A percentile compares a stretch with the other conserved stretches of the same genome.
These are phyloP conservation scores for Sphagnurus paluster DNA, from an alignment of 1,284 basidiomycete genomes.

Conservation along the genomic window DNA sequence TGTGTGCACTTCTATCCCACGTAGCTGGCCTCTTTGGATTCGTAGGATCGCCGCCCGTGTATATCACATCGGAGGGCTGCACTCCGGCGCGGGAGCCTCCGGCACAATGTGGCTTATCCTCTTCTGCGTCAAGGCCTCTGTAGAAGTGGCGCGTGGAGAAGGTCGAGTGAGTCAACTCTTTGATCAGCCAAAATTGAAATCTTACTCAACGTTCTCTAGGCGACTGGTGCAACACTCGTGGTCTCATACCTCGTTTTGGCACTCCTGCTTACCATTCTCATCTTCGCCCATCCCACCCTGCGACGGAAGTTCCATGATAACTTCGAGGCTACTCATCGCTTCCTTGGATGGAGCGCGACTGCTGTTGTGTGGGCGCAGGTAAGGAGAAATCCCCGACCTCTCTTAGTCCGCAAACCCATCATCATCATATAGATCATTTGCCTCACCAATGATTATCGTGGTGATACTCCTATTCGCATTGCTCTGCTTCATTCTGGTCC, in stretches of 20 bases:
- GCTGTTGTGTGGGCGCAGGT: constrained; percentile 60
- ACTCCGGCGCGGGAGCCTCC: constrained; percentile 57
- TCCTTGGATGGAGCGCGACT: constrained; percentile 58
- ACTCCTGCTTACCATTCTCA: constrained; percentile 49
- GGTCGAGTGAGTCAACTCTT: constrained; percentile 20
- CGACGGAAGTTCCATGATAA: constrained; percentile 49
- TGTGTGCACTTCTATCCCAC: constrained; percentile 47
- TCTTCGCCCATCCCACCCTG: constrained; percentile 53
- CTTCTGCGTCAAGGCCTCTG: constrained; percentile 52
- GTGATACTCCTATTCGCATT: constrained; percentile 36
- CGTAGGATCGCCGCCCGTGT: constrained; percentile 53
- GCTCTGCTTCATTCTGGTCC: constrained; percentile 46
- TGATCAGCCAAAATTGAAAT: too few relatives aligned
- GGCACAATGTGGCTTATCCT: constrained; percentile 54
- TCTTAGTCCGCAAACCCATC: not conserved
- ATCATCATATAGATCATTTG: constrained; percentile 39
- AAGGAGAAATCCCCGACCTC: not conserved
- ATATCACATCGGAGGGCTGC: constrained; percentile 59
- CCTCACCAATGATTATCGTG: constrained; percentile 54
- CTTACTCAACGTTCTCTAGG: too few relatives aligned
- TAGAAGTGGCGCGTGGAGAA: constrained; percentile 43
- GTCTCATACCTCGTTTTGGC: too few relatives aligned
- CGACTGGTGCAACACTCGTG: too few relatives aligned
- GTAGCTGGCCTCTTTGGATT: constrained; percentile 55
- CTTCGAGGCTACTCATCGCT: constrained; percentile 58